Evolutionary conservation across 805 yeast genomes (phyloP), one percentile per base, ranked within the genome.

Genomic region (Tetrapisispora taiwanensis): DNA sequence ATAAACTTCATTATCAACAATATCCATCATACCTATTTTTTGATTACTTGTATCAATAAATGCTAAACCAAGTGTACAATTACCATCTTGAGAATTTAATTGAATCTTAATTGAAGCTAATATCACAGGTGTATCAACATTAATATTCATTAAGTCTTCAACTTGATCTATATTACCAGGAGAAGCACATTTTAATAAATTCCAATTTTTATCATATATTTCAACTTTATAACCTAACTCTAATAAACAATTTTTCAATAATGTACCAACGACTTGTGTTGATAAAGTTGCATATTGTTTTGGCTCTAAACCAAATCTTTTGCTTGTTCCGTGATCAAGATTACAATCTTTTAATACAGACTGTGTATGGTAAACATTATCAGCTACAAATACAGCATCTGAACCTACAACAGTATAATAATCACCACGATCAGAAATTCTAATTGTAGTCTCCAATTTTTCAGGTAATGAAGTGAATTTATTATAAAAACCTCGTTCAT

Each of bases 91-190:
- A 0, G 64, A 48, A 39, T 59, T 62, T 32, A 58, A 53, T 15
- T 56, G 58, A 4, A 68, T 44, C 43, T 68, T 69, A 44, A 69
- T 40, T 14, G 70, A 60, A 13, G 68, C 77, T 13, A 79, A 72
- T 36, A 81, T 75, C 13, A 81, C 72, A 0, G 81, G 74, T 28
- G 70, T 62, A 28, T 71, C 74, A 22, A 68, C 61, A 10, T 74
- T 67, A 3, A 68, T 59, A 42, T 66, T 66, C 50, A 87, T 69
- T 63, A 86, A 65, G 30, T 83, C 88, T 51, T 85, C 95, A 39
- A 84, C 76, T 36, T 72, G 79, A 46, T 81, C 84, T 41, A 89
- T 66, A 62, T 92, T 89, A 6, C 98, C 98, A 0, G 97, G 97
- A 1, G 95, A 81, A 0, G 95, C 96, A 36, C 71, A 65, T 46